phyloP scores from a whole-genome alignment of 2,329 filamentous ascomycete species.

The Aspergillus viridinutans region DNA sequence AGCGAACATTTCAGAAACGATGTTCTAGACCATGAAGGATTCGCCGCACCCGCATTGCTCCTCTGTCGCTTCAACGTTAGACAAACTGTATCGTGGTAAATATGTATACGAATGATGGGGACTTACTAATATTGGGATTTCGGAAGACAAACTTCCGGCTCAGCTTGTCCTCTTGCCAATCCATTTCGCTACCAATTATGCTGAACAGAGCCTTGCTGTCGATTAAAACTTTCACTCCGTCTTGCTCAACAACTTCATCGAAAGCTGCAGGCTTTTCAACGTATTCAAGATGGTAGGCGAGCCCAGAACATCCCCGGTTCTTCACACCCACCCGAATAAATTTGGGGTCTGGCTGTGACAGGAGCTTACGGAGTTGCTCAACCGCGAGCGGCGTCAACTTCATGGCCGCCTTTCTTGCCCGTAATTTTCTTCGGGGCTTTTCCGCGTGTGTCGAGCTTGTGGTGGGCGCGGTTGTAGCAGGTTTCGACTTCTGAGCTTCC shows the following conservation, averaged over 20 bases:
- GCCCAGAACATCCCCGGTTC: constrained; percentile 88
- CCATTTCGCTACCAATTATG: constrained; percentile 98
- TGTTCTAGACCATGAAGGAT: constrained; percentile 73
- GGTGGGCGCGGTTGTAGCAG: constrained; percentile 35
- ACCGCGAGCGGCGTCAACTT: constrained; percentile 77
- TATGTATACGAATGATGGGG: neutral
- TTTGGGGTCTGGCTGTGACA: constrained; percentile 84
- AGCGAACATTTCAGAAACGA: constrained; percentile 10
- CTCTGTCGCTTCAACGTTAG: constrained; percentile 55
- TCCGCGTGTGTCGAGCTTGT: constrained; percentile 39
- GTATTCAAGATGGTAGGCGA: constrained; percentile 91
- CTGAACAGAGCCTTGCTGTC: constrained; percentile 97
- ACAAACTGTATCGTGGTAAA: neutral
- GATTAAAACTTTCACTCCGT: constrained; percentile 91
- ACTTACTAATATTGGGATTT: constrained; percentile 97
- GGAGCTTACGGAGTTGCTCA: constrained; percentile 68
- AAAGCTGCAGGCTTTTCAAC: constrained; percentile 85
- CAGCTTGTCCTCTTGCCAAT: constrained; percentile 95
- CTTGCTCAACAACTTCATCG: constrained; percentile 91
- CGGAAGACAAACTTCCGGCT: constrained; percentile 89
- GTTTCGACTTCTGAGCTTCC: constrained; percentile 64
- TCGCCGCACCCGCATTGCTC: constrained; percentile 95
- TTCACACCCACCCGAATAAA: constrained; percentile 91
- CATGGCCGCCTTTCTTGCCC: constrained; percentile 86
- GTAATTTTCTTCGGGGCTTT: constrained; percentile 63